A percentile compares a stretch with the other conserved stretches of the same genome.
Conservation (phyloP, 2,329 filamentous ascomycete species). For the Curvularia lunata region DNA sequence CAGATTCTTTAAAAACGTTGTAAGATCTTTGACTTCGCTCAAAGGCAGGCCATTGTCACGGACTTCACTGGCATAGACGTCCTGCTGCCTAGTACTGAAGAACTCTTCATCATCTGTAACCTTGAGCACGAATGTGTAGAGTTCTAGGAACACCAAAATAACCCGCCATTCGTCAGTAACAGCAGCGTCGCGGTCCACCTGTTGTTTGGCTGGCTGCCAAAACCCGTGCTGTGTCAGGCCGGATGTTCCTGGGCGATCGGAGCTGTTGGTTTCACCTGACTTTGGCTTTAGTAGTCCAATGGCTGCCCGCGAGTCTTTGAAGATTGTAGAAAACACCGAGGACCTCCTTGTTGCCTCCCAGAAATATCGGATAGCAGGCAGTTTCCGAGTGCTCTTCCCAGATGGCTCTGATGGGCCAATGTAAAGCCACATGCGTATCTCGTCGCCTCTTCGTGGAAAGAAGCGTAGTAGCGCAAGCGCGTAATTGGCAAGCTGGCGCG, state of each 20-base stretch:
- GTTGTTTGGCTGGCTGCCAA: conserved; percentile 45
- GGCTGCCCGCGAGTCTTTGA: conserved; percentile 63
- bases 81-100: conserved; percentile 62
- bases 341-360: conserved; percentile 73
- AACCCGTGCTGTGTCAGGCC: conserved; percentile 30
- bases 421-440: conserved; percentile 94
- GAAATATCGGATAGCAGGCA: conserved; percentile 81
- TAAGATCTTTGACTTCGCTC: conserved; percentile 73
- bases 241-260: conserved; percentile 17
- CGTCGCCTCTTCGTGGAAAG: conserved; percentile 81
- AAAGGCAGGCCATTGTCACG: conserved; percentile 72
- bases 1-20: conserved; percentile 86
- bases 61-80: conserved; percentile 31
- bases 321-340: conserved; percentile 63
- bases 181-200: conserved; percentile 46
- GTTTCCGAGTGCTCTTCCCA: conserved; percentile 39
- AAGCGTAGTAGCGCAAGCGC: conserved; percentile 83
- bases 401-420: conserved; percentile 67
- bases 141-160: conserved; percentile 86
- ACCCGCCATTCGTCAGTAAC: conserved; percentile 81
- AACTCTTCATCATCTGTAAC: conserved; percentile 98
- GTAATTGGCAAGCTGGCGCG: conserved; percentile 81
- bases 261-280: conserved; percentile 16
- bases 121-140: conserved; percentile 91
- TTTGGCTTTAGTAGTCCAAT: conserved; percentile 61